Percentiles rank a stretch among this genome's conserved stretches.
Conservation (phyloP, 768 basidiomycete genomes). For the Boletus rufocinnamomeus region DNA sequence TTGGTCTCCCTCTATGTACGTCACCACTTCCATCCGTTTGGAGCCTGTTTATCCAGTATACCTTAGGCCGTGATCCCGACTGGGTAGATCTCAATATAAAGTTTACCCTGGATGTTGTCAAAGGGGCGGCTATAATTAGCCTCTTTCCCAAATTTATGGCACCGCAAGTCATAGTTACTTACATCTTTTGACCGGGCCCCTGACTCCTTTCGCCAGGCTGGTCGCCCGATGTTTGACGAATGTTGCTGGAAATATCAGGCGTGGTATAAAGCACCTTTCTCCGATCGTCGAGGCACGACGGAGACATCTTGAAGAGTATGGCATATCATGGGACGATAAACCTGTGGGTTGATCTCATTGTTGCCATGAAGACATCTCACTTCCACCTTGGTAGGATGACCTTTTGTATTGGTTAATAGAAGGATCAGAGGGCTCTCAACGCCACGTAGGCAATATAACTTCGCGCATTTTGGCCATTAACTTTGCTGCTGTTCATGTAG, state of each 20-base stretch:
- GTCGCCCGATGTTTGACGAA: background rate
- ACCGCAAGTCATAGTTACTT: conserved; percentile 27
- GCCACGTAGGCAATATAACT: conserved; percentile 24
- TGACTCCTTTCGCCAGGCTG: conserved; percentile 3
- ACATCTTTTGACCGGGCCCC: background rate
- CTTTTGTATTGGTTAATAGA: conserved; percentile 37
- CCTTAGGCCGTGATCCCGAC: conserved; percentile 22
- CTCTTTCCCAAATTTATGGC: conserved; percentile 36
- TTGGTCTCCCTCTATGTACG: conserved; percentile 22
- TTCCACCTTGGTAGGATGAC: conserved; percentile 28
- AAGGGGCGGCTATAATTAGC: conserved; percentile 20
- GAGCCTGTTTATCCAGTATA: background rate
- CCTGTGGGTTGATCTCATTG: conserved; percentile 3
- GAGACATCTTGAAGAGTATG: background rate
- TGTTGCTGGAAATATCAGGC: conserved; percentile 8
- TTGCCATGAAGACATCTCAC: background rate
- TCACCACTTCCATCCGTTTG: background rate
- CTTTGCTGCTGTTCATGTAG: conserved; percentile 27
- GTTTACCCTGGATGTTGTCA: conserved; percentile 22
- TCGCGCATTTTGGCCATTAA: conserved; percentile 17
- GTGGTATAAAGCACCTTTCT: conserved; percentile 20
- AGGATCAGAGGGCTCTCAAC: conserved; percentile 19
- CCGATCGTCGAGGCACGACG: conserved; percentile 27
- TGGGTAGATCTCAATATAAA: conserved; percentile 35
- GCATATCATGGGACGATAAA: background rate